phyloP scores from a whole-genome alignment of 805 yeast genomes.

The Teunomyces aglyptinius region DNA sequence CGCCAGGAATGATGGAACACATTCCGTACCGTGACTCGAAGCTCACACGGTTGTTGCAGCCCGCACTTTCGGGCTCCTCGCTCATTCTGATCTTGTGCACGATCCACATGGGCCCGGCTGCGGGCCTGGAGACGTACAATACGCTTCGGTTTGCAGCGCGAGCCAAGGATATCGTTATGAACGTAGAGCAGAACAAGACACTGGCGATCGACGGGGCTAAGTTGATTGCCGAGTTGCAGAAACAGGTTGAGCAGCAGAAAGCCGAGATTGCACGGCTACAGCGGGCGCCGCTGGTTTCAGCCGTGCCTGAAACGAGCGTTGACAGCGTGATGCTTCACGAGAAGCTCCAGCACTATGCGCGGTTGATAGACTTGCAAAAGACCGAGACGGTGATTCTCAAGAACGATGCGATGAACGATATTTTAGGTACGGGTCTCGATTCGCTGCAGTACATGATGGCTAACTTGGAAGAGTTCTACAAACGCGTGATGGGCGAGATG shows the following conservation, averaged over 20 bases:
- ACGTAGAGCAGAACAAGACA: constrained; percentile 54
- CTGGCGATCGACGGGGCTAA: constrained; percentile 37
- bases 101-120: constrained; percentile 56
- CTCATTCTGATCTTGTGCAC: constrained; percentile 86
- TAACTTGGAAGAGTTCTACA: constrained; percentile 48
- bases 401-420: constrained; percentile 57
- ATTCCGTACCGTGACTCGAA: constrained; percentile 94
- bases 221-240: constrained; percentile 53
- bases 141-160: constrained; percentile 91
- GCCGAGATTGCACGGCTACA: constrained; percentile 44
- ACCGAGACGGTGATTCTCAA: constrained; percentile 56
- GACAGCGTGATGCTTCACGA: constrained; percentile 67
- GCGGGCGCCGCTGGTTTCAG: neutral
- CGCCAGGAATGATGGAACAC: constrained; percentile 46
- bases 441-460: constrained; percentile 44
- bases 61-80: constrained; percentile 85
- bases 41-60: constrained; percentile 84
- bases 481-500: constrained; percentile 47
- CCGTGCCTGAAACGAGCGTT: constrained; percentile 24
- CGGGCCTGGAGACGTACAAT: constrained; percentile 70
- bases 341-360: constrained; percentile 64
- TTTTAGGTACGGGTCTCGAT: constrained; percentile 46
- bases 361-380: constrained; percentile 60
- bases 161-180: constrained; percentile 80
- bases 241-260: constrained; percentile 61